Conservation (phyloP, 2,329 filamentous ascomycete genomes). For the Neophaeococcomyces aloes region DNA sequence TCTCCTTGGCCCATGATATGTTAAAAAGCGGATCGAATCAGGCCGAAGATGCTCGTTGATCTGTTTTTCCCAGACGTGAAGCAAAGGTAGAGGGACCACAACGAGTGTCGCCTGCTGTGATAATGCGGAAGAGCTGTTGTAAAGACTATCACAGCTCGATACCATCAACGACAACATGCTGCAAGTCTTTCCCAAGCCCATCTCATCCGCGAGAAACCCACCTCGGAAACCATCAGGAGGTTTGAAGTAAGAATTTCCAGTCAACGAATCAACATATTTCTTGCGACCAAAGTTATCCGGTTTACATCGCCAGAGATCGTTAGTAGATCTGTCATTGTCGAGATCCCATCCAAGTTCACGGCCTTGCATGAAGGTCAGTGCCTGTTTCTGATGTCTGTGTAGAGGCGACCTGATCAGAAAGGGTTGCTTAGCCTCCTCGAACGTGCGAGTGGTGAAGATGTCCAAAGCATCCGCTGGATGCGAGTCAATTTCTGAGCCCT, state of each 20-base stretch:
- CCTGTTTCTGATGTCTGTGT: conserved; percentile 32
- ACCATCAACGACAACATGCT: conserved; percentile 36
- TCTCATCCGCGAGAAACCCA: conserved; percentile 38
- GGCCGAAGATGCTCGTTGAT: conserved; percentile 19
- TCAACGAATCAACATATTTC: conserved; percentile 25
- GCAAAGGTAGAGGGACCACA: conserved; percentile 30
- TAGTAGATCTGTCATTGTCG: conserved; percentile 8
- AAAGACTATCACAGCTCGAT: neutral
- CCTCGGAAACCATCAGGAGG: conserved; percentile 31
- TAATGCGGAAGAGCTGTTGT: neutral
- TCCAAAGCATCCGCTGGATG: neutral
- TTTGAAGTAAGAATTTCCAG: conserved; percentile 22
- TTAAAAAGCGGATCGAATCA: neutral
- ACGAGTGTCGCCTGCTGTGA: conserved; percentile 22
- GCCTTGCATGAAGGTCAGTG: conserved; percentile 33
- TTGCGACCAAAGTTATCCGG: conserved; percentile 1
- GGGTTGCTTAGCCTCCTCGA: neutral
- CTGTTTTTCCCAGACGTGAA: conserved; percentile 33
- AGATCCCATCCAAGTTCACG: conserved; percentile 32
- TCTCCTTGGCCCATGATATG: neutral
- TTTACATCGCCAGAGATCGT: conserved; percentile 29
- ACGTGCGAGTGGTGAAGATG: neutral
- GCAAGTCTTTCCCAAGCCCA: conserved; percentile 40
- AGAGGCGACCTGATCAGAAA: neutral
- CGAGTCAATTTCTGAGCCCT: neutral